Evolutionary conservation across 2,329 filamentous ascomycete genomes (phyloP), one percentile per base, ranked within the genome.

Genomic region (Diaporthe capsici): DNA sequence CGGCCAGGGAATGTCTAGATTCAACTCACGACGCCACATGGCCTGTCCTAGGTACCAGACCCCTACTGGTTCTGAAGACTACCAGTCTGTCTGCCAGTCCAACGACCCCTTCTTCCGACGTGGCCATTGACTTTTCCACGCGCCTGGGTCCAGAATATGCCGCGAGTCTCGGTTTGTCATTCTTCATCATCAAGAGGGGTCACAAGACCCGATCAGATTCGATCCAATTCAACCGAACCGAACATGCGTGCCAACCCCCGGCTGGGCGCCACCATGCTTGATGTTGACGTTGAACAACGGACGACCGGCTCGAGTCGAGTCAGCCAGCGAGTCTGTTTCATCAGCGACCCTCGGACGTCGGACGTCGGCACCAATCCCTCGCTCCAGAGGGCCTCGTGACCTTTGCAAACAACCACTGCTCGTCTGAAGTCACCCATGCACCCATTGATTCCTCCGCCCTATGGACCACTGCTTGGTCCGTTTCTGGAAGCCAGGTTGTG

Each of bases 21-120:
- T 49, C 68, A 42, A 68, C 53, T 25, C 13, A 37, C 47, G 37
- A 51, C 63, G 71, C 72, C 75, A 76, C 75, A 76, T 76, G 75
- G 75, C 73, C 58, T 31, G 51, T 47, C 47, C 75, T 34, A 71
- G 65, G 75, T 74, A 71, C 47, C 57, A 44, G 22, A 70, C 49
- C n/a, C 31, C 51, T 58, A 71, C 68, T 47, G 39, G n/a, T 13
- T 13, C 42, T 22, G 39, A 17, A 31, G 39, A 28, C 42, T 72
- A 72, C 28, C 25, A 25, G 17, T 13, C 9, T n/a, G 17, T 8
- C 9, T 17, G 20, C 31, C 53, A 72, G 39, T 22, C n/a, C n/a
- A 15, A n/a, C 25, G n/a, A 63, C 15, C 15, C 58, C 28, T 4
- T 39, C 20, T 17, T 68, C 44, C 44, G 44, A 28, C 20, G 31